Base-by-base conservation (phyloP, 1,284 basidiomycete genomes). In the Moesziomyces parantarcticus region DNA sequence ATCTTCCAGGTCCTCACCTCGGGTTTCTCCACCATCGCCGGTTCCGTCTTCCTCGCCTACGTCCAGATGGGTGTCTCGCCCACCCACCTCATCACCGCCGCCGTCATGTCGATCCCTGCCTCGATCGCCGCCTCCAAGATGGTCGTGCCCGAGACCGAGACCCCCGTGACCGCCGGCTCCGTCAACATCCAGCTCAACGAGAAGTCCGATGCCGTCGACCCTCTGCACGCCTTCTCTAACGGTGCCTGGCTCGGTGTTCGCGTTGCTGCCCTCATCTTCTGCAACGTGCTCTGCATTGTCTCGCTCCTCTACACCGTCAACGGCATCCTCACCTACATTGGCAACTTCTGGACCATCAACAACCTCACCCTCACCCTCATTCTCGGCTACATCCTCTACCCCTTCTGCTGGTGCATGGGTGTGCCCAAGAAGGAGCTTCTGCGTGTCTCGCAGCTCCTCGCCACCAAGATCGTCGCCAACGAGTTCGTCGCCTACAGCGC, bases 41-140 rank as follows among this genome's bases (percentile, higher is more conserved):
- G 94, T 50, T 92, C 92, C 55, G 93, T 95, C 18, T 87, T 96
- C 58, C 87, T 88, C 57, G 93, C 92, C 44, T 96, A 95, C 84
- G 91, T 95, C 78, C 85, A 55, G 57, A 85, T 94, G 68, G 94
- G 94, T 58, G 91, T 96, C 40, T 90, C 91, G 32, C 85, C 92
- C 18, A 88, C 80, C 53, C 93, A 92, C 84, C 87, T 96, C 29
- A 88, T 96, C 78, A 94, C 93, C 6, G 92, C 93, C 5, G 93
- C 92, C 11, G 91, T 96, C 75, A 96, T 96, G 93, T 92, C 90
- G 81, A 96, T 96, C 78, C 93, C 93, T 11, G 93, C 94, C 1
- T 93, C 93, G 13, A 93, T 96, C 81, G 89, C 93, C 3, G 93
- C 95, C 75, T 91, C 90, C 83, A 96, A 96, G 86, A 86, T 94